These are phyloP conservation scores for Claviceps digitariae DNA, from an alignment of 2,329 filamentous ascomycete species.

Conservation along the genomic window DNA sequence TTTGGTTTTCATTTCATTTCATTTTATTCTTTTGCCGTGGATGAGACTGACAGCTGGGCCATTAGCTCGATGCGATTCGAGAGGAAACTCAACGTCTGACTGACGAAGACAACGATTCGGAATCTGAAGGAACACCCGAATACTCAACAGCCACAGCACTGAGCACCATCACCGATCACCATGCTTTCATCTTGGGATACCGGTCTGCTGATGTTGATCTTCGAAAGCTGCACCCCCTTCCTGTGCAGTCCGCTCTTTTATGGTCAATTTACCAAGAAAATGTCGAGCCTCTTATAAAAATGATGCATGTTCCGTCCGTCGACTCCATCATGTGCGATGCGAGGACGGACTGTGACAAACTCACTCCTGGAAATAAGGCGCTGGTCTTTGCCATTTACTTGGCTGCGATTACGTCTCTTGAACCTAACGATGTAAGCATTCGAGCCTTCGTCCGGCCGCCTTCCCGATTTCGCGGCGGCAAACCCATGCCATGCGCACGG, in stretches of 20 bases:
- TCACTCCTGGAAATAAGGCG: constrained; percentile 44
- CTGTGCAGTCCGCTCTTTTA: constrained; percentile 50
- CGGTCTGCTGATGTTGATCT: constrained; percentile 58
- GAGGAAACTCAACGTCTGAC: constrained; percentile 34
- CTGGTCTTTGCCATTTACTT: constrained; percentile 52
- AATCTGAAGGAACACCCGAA: constrained; percentile 44
- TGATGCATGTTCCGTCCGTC: constrained; percentile 56
- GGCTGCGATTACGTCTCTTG: constrained; percentile 43
- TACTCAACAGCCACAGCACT: constrained; percentile 22
- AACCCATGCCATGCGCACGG: not conserved
- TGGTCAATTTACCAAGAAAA: constrained; percentile 63
- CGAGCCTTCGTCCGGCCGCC: not conserved
- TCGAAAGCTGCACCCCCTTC: constrained; percentile 47
- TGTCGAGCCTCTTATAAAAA: constrained; percentile 58
- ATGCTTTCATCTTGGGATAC: constrained; percentile 61
- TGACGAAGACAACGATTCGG: constrained; percentile 36
- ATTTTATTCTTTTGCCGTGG: too few relatives aligned
- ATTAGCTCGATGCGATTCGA: constrained; percentile 28
- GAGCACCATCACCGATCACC: constrained; percentile 37
- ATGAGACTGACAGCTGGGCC: not conserved
- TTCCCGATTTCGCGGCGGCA: not conserved
- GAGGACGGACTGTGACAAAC: constrained; percentile 41
- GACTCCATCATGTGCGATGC: constrained; percentile 48
- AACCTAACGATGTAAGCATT: constrained; percentile 40
- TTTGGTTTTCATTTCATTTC: too few relatives aligned